Conservation (phyloP, 768 basidiomycete genomes). For the Trametes maxima region DNA sequence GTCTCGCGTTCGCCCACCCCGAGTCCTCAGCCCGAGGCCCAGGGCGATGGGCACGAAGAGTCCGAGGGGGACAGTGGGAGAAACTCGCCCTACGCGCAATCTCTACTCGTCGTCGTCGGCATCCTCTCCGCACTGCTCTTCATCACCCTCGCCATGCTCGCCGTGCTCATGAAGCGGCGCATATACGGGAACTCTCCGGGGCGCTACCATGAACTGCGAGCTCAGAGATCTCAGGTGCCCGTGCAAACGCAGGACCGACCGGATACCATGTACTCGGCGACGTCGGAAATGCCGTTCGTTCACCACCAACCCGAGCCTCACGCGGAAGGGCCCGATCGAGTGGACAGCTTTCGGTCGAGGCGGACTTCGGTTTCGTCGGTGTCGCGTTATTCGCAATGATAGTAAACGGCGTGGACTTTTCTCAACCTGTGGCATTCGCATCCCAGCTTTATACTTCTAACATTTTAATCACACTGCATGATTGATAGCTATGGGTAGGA, state of each 20-base stretch:
- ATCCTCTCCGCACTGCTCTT: background rate
- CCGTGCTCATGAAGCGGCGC: background rate
- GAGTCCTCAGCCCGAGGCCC: background rate
- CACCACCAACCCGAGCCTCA: background rate
- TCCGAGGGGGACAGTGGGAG: background rate
- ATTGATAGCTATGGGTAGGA: too few species aligned
- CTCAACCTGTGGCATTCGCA: too few species aligned
- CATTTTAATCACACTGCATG: too few species aligned
- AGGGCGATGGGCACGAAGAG: background rate
- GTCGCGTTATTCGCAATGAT: slow-evolving; percentile 3
- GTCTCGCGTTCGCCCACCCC: background rate
- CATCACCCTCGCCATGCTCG: background rate
- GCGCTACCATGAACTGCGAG: too few species aligned
- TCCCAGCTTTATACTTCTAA: too few species aligned
- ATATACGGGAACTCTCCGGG: background rate
- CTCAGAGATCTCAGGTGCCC: background rate
- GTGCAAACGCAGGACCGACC: background rate
- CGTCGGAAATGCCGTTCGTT: background rate
- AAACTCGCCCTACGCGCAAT: background rate
- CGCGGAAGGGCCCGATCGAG: background rate
- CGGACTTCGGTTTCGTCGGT: background rate
- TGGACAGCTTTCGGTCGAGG: background rate
- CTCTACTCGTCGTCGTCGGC: background rate
- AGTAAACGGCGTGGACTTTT: too few species aligned
- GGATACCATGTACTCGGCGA: background rate